Evolutionary conservation across 2,329 filamentous ascomycete species (phyloP), one percentile per base, ranked within the genome.

Genomic region (Ploettnerulaceae sp.): DNA sequence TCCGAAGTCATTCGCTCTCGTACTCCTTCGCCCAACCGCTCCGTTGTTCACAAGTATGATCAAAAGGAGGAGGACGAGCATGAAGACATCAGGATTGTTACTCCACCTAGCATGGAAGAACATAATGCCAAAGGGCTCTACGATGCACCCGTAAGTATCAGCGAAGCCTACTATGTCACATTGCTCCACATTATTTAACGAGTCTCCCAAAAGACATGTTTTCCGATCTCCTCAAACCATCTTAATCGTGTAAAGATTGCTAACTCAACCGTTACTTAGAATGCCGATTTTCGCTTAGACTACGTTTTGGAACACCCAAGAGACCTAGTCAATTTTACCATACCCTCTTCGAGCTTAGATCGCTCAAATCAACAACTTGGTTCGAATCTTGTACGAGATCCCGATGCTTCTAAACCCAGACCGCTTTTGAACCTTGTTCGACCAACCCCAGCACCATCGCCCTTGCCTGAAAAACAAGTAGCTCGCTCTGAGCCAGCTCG

Each of bases 261-360:
- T n/a, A n/a, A n/a, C n/a, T n/a, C n/a, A n/a, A n/a, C n/a, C n/a
- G n/a, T n/a, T n/a, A n/a, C n/a, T n/a, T n/a, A n/a, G 2, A 70
- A 84, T 57, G 80, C 80, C n/a, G 80, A 84, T 60, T 78, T 83
- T 43, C 69, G 67, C 41, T 75, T 82, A 48, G 79, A 83, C 59
- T 74, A 81, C 55, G 65, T 75, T 49, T 71, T 82, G 51, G 68
- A 71, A 43, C 43, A 57, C 40, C 80, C 80, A 4, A 62, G 63
- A 31, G 74, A 82, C 22, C 63, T 79, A 28, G 52, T 47, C 35
- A 62, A 46, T 40, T 71, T 66, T 56, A 60, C 44, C 18, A 49
- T 59, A 56, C 62, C 14, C 42, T 52, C 36, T 14, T 53, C 50
- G 25, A 58, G 55, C 49, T 58, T 47, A 32, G 63, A 57, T 26